These are phyloP conservation scores for Aureobasidium sp. DNA, from an alignment of 2,329 filamentous ascomycete species.

Conservation along the genomic window DNA sequence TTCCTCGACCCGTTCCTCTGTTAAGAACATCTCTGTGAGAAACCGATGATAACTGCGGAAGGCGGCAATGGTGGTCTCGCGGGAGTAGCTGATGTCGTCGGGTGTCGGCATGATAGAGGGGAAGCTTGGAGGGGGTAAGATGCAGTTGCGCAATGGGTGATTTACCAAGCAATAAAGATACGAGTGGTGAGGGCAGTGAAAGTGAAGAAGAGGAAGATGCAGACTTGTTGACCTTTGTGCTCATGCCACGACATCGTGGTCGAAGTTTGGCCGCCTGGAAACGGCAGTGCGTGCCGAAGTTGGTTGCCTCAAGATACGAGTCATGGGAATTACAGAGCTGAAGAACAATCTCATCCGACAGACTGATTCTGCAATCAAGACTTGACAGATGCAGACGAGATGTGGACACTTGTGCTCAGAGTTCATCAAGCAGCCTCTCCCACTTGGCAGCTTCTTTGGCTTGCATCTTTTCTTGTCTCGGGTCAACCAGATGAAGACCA, in stretches of 20 bases:
- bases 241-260: background rate
- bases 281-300: background rate
- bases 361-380: too few relatives aligned
- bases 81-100: constrained; percentile 3
- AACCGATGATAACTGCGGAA: background rate
- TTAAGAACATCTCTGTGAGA: background rate
- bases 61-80: background rate
- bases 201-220: background rate
- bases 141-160: background rate
- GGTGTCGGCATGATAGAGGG: background rate
- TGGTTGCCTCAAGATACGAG: background rate
- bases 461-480: background rate
- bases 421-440: constrained; percentile 15
- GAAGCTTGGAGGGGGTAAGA: background rate
- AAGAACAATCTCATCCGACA: too few relatives aligned
- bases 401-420: constrained; percentile 1
- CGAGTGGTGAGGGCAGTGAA: background rate
- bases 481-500: constrained; percentile 12
- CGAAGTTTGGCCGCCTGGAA: background rate
- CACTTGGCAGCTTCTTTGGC: constrained; percentile 11
- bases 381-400: too few relatives aligned
- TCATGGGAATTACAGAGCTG: background rate
- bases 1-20: background rate
- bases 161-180: background rate
- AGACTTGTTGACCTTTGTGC: background rate